phyloP scores from a whole-genome alignment of 2,329 filamentous ascomycete genomes.

The Eutypella sp. region DNA sequence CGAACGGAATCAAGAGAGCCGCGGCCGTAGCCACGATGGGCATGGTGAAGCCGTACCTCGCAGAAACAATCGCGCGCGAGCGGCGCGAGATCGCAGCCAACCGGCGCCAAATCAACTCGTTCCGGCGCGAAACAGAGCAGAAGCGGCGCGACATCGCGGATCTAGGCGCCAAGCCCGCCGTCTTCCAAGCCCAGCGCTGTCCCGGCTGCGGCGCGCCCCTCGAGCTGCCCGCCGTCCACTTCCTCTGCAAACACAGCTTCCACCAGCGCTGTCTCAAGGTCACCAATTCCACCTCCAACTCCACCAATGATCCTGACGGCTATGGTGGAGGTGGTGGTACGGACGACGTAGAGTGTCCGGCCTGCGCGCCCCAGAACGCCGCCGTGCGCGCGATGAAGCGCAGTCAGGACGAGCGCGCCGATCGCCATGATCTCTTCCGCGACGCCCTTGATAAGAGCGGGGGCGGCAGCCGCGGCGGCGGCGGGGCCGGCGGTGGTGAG shows the following conservation, averaged over 20 bases:
- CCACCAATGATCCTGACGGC: constrained; percentile 13
- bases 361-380: constrained; percentile 78
- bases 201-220: constrained; percentile 72
- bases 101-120: constrained; percentile 73
- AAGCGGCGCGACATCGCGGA: constrained; percentile 76
- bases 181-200: constrained; percentile 89
- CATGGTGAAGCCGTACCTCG: constrained; percentile 90
- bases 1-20: constrained; percentile 21
- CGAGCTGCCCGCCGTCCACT: constrained; percentile 88
- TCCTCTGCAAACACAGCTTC: constrained; percentile 95
- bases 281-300: too few species aligned
- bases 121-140: constrained; percentile 75
- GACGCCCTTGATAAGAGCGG: constrained; percentile 58
- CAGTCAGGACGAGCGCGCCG: constrained; percentile 80
- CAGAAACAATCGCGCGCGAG: constrained; percentile 83
- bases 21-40: constrained; percentile 84
- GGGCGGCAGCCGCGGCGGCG: constrained; percentile 1
- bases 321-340: constrained; percentile 26
- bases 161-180: constrained; percentile 71
- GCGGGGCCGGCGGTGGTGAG: constrained; percentile 41
- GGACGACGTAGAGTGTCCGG: constrained; percentile 71
- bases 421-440: constrained; percentile 84
- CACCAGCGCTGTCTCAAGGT: constrained; percentile 80
- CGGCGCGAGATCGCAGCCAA: constrained; percentile 79
- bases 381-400: constrained; percentile 83